Evolutionary conservation across 1,284 basidiomycete genomes (phyloP), one percentile per base, ranked within the genome.

Genomic region (Rhodotorula sp.): DNA sequence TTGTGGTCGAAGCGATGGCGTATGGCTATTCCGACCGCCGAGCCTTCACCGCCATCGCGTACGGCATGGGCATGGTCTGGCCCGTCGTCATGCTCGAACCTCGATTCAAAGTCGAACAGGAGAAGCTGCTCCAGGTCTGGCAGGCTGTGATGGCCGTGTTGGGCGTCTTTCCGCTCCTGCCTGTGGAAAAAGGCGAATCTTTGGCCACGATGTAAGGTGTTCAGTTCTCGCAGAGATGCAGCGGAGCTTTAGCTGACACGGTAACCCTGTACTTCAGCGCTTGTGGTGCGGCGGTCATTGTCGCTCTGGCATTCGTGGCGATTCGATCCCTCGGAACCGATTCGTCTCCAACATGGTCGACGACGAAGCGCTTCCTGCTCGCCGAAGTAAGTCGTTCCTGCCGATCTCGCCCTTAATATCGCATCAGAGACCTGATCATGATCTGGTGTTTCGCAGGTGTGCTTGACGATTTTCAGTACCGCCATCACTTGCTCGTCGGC

Each of bases 121-220:
- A 64, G 23, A n/a, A 10, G 2, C 78, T 84, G 34, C 70, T 81
- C 3, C 59, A 80, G 1, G 75, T 80, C 0, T 93, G 90, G 91
- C 79, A 80, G 1, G 43, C 79, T 5, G 82, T 83, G 5, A 65
- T 71, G 66, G 72, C 87, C 5, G 76, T 82, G 16, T 87, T 85
- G 1, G 87, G 85, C 0, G 75, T 90, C 2, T 94, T 94, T 75
- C 91, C 90, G 0, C 78, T 91, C 38, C 82, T 91, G 43, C 83
- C 86, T 23, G 88, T 92, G 4, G 88, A 93, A 73, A 91, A 92
- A 79, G 82, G 84, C 23, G 92, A 94, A 80, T 88, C 54, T 15
- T 21, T 55, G 26, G 14, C 18, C 3, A 55, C 54, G 14, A 55
- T 55, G 54, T 55, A 28, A n/a, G 52, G n/a, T 28, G n/a, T n/a